Evolutionary conservation across 2,329 filamentous ascomycete genomes (phyloP), one percentile per base, ranked within the genome.

Genomic region (Colletotrichum endophyticum): DNA sequence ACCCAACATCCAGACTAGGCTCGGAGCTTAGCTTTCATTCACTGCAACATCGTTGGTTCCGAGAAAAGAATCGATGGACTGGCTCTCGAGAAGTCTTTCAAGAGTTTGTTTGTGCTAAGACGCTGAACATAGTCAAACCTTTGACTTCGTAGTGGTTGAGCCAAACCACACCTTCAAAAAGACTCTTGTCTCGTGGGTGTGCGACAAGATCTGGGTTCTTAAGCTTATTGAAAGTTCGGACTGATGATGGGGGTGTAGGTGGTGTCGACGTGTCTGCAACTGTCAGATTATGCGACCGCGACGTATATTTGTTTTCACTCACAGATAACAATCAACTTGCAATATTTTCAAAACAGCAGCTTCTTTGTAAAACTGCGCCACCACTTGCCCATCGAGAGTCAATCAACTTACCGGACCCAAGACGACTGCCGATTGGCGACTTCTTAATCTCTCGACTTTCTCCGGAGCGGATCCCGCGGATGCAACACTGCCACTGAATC

Each of bases 1-100:
- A 0, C 0, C 16, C 0, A 11, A 19, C 5, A 8, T 6, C 36
- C 4, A n/a, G 8, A 11, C 5, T 19, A 19, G 36, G 8, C 0
- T 44, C 16, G 16, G 8, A 44, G 16, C 16, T 44, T 44, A 19
- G 16, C 36, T 44, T 44, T 0, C 5, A n/a, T 0, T n/a, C 36
- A n/a, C 6, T 44, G 36, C 36, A 19, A 44, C 5, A 9, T 44
- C 36, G 36, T 44, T 44, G 4, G 0, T 39, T 19, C 16, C 0
- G 15, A 6, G 2, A 1, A 0, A 39, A 39, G 8, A 19, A 0
- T 39, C 8, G 16, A 39, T 39, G 16, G 16, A 44, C 36, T 1
- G 16, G 36, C 8, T 44, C 16, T 9, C 0, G 36, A 6, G 36
- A 11, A 19, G 36, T 19, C 16, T n/a, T 0, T 22, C 5, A 19